Conservation (phyloP, 2,329 filamentous ascomycete genomes). For the Trichoderma simmonsii region DNA sequence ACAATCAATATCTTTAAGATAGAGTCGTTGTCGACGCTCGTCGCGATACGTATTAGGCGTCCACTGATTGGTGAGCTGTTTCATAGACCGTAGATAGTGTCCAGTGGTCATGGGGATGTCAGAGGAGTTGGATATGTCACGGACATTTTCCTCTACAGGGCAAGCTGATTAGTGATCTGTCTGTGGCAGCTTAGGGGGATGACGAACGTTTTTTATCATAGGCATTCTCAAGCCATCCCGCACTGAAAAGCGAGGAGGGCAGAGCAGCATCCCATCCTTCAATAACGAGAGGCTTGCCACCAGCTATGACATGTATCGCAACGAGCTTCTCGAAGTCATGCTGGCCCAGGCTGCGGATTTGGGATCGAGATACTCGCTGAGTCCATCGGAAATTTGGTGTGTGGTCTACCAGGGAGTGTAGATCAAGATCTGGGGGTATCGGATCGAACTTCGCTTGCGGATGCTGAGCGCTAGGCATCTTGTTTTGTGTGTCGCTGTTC, state of each 20-base stretch:
- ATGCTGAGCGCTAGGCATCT: conserved; percentile 71
- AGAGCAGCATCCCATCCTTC: conserved; percentile 79
- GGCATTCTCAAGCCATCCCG: conserved; percentile 74
- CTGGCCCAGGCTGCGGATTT: conserved; percentile 72
- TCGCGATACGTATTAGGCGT: conserved; percentile 72
- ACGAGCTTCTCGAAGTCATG: conserved; percentile 85
- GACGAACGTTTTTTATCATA: conserved; percentile 73
- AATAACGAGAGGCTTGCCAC: conserved; percentile 85
- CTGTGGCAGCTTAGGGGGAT: background rate
- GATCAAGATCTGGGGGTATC: conserved; percentile 79
- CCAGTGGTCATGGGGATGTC: conserved; percentile 82
- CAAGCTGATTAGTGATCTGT: conserved; percentile 22
- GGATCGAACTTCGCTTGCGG: conserved; percentile 90
- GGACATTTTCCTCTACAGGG: conserved; percentile 70
- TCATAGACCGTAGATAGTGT: conserved; percentile 88
- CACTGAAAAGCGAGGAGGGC: conserved; percentile 74
- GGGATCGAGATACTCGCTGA: conserved; percentile 71
- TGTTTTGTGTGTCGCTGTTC: conserved; percentile 24
- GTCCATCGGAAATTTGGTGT: conserved; percentile 86
- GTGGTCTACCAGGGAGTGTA: conserved; percentile 69
- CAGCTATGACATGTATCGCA: conserved; percentile 74
- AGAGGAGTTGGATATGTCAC: conserved; percentile 69
- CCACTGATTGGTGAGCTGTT: conserved; percentile 79
- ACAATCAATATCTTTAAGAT: conserved; percentile 96
- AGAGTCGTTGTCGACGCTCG: conserved; percentile 77